phyloP scores from a whole-genome alignment of 1,284 basidiomycete species.

The Ceratobasidium sp. region DNA sequence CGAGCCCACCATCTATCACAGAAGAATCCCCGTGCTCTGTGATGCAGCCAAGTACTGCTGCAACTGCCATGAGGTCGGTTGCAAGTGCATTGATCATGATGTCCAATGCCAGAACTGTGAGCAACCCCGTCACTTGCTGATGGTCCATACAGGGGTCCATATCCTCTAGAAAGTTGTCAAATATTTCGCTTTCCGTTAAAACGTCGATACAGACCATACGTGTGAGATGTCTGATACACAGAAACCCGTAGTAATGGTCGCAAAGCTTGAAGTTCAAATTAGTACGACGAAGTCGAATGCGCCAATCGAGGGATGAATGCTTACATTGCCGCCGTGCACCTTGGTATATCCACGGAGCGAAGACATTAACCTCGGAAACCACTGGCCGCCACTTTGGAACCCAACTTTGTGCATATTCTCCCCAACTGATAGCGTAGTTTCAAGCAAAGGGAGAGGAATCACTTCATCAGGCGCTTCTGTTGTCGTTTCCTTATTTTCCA shows the following conservation, averaged over 20 bases:
- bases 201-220: slow-evolving; percentile 7
- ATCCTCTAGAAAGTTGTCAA: not conserved
- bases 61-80: not conserved
- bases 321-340: not conserved
- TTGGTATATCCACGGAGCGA: slow-evolving; percentile 1
- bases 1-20: too few relatives aligned
- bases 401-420: slow-evolving; percentile 29
- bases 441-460: slow-evolving; percentile 9
- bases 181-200: not conserved
- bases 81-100: not conserved
- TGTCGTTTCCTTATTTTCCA: not conserved
- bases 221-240: slow-evolving; percentile 24
- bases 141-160: not conserved
- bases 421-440: slow-evolving; percentile 15
- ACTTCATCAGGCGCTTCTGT: slow-evolving; percentile 2
- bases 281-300: too few relatives aligned
- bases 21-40: too few relatives aligned
- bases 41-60: not conserved
- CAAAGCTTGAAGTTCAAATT: not conserved
- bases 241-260: slow-evolving; percentile 15
- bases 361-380: not conserved
- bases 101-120: not conserved
- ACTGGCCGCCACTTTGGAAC: not conserved
- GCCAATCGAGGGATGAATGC: not conserved
- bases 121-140: not conserved